A percentile compares a stretch with the other conserved stretches of the same genome.
These are phyloP conservation scores for Fraxinus sp. DNA, from an alignment of 305 asterid genomes.

Conservation along the genomic window DNA sequence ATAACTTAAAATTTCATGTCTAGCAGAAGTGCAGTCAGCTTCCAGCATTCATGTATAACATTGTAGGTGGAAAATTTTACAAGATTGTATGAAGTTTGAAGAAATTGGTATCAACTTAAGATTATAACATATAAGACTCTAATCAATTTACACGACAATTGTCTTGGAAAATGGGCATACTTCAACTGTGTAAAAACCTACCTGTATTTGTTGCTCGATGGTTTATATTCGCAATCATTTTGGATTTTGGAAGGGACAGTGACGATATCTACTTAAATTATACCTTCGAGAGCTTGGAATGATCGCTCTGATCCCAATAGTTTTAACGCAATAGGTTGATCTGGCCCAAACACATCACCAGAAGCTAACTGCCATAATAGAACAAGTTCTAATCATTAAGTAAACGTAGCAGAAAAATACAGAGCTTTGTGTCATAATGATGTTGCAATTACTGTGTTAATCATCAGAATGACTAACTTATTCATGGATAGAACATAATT, in stretches of 20 bases:
- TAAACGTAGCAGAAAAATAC: not conserved
- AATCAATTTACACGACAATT: not conserved
- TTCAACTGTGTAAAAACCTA: not conserved
- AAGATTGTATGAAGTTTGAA: not conserved
- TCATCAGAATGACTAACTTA: not conserved
- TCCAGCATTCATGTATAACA: not conserved
- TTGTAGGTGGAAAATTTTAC: not conserved
- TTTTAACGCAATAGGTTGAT: slow-evolving; percentile 89
- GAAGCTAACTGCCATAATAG: slow-evolving; percentile 72
- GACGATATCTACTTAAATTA: slow-evolving; percentile 20
- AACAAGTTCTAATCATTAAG: not conserved
- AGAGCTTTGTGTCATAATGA: not conserved
- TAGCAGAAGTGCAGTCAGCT: not conserved
- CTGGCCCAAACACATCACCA: slow-evolving; percentile 91
- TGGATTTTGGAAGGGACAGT: not conserved
- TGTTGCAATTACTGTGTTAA: not conserved
- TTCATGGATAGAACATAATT: not conserved
- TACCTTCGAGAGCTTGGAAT: slow-evolving; percentile 90
- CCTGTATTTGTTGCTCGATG: not conserved
- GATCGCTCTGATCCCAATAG: slow-evolving; percentile 92
- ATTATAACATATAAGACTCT: not conserved
- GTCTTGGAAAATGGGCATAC: not conserved
- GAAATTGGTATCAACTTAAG: not conserved
- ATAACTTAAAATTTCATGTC: slow-evolving; percentile 9
- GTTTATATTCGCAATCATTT: not conserved